phyloP scores from a whole-genome alignment of 768 basidiomycete genomes.

The Xerocomus spinulosus region DNA sequence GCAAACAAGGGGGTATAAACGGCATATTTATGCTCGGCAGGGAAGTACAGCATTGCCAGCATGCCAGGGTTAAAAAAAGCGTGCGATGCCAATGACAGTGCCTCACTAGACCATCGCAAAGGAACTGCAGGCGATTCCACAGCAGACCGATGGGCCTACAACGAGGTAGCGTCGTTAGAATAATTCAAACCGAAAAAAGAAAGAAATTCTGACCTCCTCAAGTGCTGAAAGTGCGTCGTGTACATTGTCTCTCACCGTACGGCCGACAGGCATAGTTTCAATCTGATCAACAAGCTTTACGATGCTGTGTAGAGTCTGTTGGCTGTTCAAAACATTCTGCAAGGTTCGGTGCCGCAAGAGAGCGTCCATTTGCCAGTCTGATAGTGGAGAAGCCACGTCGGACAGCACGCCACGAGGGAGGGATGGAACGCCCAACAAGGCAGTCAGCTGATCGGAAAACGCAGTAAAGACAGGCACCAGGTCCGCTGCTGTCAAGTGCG shows the following conservation, averaged over 20 bases:
- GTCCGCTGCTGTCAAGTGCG: slow-evolving; percentile 33
- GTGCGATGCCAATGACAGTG: slow-evolving; percentile 63
- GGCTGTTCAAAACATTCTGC: slow-evolving; percentile 63
- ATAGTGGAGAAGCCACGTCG: slow-evolving; percentile 33
- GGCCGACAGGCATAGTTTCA: slow-evolving; percentile 86
- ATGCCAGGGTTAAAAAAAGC: slow-evolving; percentile 98
- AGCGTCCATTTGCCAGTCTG: slow-evolving; percentile 79
- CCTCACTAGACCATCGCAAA: slow-evolving; percentile 57
- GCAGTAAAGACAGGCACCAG: slow-evolving; percentile 53
- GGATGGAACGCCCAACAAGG: slow-evolving; percentile 75
- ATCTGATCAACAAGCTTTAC: slow-evolving; percentile 81
- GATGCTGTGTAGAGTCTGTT: slow-evolving; percentile 79
- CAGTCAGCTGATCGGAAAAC: slow-evolving; percentile 68
- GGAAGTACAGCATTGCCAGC: slow-evolving; percentile 94
- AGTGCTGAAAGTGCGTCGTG: slow-evolving; percentile 65
- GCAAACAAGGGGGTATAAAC: slow-evolving; percentile 96
- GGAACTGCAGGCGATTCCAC: slow-evolving; percentile 29
- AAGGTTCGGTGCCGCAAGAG: slow-evolving; percentile 64
- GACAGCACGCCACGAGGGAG: slow-evolving; percentile 47
- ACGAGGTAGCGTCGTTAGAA: slow-evolving; percentile 10
- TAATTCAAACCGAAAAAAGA: not conserved
- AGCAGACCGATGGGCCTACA: slow-evolving; percentile 22
- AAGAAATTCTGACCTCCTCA: slow-evolving; percentile 51
- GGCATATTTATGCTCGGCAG: slow-evolving; percentile 95
- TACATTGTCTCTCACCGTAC: slow-evolving; percentile 71